phyloP scores from a whole-genome alignment of 352 stramenopile genomes.

The Phytophthora constricta region DNA sequence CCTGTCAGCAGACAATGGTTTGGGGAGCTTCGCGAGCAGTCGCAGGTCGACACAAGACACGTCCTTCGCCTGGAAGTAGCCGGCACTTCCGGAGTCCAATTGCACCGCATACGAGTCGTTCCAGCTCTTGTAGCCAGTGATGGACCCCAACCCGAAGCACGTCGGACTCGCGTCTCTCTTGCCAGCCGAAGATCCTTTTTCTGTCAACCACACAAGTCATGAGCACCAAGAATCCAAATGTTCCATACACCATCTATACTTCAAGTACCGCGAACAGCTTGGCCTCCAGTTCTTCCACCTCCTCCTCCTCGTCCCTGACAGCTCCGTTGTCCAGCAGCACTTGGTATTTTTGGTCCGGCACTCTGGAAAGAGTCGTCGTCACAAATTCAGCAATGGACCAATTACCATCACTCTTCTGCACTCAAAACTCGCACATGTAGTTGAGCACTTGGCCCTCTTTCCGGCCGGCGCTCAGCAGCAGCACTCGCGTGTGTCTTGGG shows the following conservation, averaged over 20 bases:
- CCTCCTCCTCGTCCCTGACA: neutral
- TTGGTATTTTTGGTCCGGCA: conserved; percentile 41
- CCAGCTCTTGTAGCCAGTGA: conserved; percentile 26
- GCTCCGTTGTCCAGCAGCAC: conserved; percentile 8
- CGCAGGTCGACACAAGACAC: conserved; percentile 73
- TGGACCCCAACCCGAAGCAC: conserved; percentile 30
- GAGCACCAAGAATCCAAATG: no score
- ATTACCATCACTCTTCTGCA: neutral
- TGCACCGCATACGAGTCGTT: conserved; percentile 50
- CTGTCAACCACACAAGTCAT: no score
- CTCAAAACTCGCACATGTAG: conserved; percentile 27
- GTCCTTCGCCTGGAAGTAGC: conserved; percentile 50
- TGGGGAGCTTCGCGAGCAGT: conserved; percentile 69
- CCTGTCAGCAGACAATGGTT: conserved; percentile 65
- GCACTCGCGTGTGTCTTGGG: conserved; percentile 55
- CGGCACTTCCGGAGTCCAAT: conserved; percentile 39
- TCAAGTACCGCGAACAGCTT: conserved; percentile 51
- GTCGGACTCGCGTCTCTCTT: conserved; percentile 35
- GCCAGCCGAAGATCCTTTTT: conserved; percentile 39
- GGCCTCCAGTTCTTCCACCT: conserved; percentile 13
- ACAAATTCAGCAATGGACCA: neutral
- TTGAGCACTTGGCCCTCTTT: conserved; percentile 23
- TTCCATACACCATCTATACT: neutral
- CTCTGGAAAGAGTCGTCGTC: conserved; percentile 12
- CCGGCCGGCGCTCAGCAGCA: conserved; percentile 5